Evolutionary conservation across 306 rosid species (phyloP).

Genomic region (Vigna trinervia): DNA sequence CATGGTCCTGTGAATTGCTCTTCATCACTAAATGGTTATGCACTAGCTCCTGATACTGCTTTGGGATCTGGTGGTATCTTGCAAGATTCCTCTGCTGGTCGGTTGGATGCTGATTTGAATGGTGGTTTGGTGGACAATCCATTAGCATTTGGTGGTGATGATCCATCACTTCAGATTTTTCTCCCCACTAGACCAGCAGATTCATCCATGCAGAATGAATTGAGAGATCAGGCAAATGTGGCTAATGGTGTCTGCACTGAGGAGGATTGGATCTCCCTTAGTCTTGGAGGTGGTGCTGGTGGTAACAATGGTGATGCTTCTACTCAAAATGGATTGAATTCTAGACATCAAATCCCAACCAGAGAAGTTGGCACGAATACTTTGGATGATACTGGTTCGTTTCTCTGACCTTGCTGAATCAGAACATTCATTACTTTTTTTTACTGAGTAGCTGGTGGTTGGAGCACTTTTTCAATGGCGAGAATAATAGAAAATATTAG

Average conservation of each 20-base stretch:
- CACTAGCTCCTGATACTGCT: slow-evolving; percentile 67
- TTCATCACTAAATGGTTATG: slow-evolving; percentile 75
- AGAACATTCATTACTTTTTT: neutral
- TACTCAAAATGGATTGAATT: slow-evolving; percentile 66
- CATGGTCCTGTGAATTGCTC: slow-evolving; percentile 76
- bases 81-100: slow-evolving; percentile 66
- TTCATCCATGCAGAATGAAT: slow-evolving; percentile 70
- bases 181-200: slow-evolving; percentile 95
- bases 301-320: slow-evolving; percentile 67
- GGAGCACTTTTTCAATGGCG: neutral
- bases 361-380: slow-evolving; percentile 62
- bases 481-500: neutral
- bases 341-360: slow-evolving; percentile 67
- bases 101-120: slow-evolving; percentile 71
- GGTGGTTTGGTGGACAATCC: slow-evolving; percentile 91
- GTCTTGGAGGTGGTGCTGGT: slow-evolving; percentile 81
- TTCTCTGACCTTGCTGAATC: slow-evolving; percentile 34
- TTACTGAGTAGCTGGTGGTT: neutral
- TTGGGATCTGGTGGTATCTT: slow-evolving; percentile 63
- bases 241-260: slow-evolving; percentile 85
- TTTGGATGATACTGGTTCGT: slow-evolving; percentile 80
- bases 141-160: slow-evolving; percentile 83
- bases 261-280: slow-evolving; percentile 95
- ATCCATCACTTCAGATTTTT: slow-evolving; percentile 96
- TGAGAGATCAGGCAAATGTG: slow-evolving; percentile 74